phyloP scores from a whole-genome alignment of 805 yeast genomes.

The Tetrapisispora fleetii region DNA sequence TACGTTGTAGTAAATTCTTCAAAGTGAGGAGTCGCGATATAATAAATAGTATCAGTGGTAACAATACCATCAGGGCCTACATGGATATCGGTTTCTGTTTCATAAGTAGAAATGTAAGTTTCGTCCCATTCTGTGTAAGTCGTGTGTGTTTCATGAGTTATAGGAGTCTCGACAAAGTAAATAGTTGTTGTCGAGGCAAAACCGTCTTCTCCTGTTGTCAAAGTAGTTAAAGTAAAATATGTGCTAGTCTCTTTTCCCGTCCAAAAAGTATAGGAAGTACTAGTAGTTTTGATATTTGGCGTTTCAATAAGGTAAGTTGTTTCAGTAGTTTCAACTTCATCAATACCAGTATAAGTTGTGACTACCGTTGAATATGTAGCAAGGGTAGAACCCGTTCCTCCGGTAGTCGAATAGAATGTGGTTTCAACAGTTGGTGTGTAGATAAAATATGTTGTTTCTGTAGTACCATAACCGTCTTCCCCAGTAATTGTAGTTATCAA shows the following conservation, averaged over 20 bases:
- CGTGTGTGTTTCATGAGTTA: not conserved
- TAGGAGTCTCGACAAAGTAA: conserved; percentile 1
- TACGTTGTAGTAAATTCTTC: not conserved
- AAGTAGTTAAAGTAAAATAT: not conserved
- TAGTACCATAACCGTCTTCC: conserved; percentile 3
- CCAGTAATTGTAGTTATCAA: conserved; percentile 1
- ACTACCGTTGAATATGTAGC: not conserved
- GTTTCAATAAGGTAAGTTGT: not conserved
- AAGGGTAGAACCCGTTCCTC: not conserved
- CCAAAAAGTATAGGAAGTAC: not conserved
- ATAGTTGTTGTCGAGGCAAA: not conserved
- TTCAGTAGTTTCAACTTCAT: conserved; percentile 1
- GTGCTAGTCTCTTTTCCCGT: not conserved
- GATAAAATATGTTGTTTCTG: conserved; percentile 2
- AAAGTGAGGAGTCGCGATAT: conserved; percentile 5
- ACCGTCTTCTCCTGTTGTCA: conserved; percentile 4
- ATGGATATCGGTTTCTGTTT: not conserved
- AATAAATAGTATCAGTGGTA: conserved; percentile 1
- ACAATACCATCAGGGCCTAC: not conserved
- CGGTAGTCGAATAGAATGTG: not conserved
- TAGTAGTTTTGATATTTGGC: not conserved
- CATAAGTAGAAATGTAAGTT: not conserved
- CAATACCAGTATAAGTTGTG: conserved; percentile 1
- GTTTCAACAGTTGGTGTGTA: conserved; percentile 1
- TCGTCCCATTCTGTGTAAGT: not conserved